A percentile compares a stretch with the other conserved stretches of the same genome.
These are phyloP conservation scores for Orobanche coerulescens DNA, from an alignment of 257 asterid species.

Conservation along the genomic window DNA sequence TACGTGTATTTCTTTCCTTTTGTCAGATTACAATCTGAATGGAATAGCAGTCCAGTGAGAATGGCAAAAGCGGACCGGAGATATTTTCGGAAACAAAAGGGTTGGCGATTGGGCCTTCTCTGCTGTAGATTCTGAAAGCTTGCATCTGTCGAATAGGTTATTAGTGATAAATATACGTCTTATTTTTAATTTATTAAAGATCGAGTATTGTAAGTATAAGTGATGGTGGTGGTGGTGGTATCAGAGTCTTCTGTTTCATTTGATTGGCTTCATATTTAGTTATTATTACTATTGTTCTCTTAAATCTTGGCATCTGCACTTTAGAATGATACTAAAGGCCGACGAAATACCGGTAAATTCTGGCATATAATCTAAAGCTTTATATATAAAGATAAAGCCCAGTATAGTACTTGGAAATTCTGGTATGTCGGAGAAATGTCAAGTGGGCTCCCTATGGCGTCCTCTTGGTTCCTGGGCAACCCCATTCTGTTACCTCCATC, in stretches of 20 bases:
- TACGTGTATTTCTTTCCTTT: neutral
- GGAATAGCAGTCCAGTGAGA: conserved; percentile 94
- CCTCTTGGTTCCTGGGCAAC: too few species aligned
- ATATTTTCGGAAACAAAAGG: conserved; percentile 46
- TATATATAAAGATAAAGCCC: neutral
- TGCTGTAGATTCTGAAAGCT: conserved; percentile 76
- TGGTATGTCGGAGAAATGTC: neutral
- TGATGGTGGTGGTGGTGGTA: conserved; percentile 18
- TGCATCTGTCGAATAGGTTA: conserved; percentile 17
- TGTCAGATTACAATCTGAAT: conserved; percentile 73
- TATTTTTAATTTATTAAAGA: conserved; percentile 7
- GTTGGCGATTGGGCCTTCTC: conserved; percentile 73
- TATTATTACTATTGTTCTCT: neutral
- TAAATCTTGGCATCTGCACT: too few species aligned
- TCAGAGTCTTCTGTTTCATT: conserved; percentile 3
- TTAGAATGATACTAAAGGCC: too few species aligned
- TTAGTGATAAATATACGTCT: conserved; percentile 37
- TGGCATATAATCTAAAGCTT: too few species aligned
- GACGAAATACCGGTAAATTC: too few species aligned
- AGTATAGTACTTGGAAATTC: neutral
- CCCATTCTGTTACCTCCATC: too few species aligned
- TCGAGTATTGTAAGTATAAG: conserved; percentile 35
- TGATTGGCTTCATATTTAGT: neutral
- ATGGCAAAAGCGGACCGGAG: conserved; percentile 74
- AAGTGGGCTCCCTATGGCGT: neutral